Percentiles rank a stretch among this genome's conserved stretches.
Evolutionary conservation across 208 protist genomes (phyloP).

Genomic region (Vickermania spadyakhi): DNA sequence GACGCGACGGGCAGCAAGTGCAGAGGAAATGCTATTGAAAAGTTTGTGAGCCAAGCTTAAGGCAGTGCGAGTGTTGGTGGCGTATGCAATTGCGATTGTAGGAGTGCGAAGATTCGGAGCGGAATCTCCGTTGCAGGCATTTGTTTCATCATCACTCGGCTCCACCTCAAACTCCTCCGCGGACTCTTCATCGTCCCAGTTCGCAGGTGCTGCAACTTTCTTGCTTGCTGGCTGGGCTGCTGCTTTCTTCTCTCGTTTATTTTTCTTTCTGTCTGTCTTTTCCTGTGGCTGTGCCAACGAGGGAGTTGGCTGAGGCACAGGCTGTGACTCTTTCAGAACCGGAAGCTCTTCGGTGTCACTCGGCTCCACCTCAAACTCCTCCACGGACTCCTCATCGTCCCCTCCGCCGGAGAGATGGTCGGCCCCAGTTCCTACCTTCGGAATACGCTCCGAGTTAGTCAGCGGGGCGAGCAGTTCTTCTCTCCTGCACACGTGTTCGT

Average conservation of each 20-base stretch:
- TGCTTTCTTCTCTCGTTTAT: no score
- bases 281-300: neutral
- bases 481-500: no score
- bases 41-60: slow-evolving; percentile 56
- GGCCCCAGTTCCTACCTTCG: no score
- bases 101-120: no score
- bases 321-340: neutral
- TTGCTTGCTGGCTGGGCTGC: no score
- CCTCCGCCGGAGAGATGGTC: no score
- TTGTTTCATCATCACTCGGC: neutral
- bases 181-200: slow-evolving; percentile 4
- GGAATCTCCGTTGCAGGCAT: neutral
- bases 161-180: slow-evolving; percentile 1
- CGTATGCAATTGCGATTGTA: slow-evolving; percentile 61
- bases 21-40: slow-evolving; percentile 17
- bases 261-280: no score
- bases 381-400: slow-evolving; percentile 7
- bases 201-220: neutral
- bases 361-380: neutral
- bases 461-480: no score
- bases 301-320: neutral
- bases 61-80: slow-evolving; percentile 44
- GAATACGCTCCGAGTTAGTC: no score
- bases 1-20: neutral
- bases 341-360: neutral